Percentiles rank a stretch among this genome's conserved stretches.
These are phyloP conservation scores for Pseudonitzschia delicatissima DNA, from an alignment of 108 stramenopile genomes.

Conservation along the genomic window DNA sequence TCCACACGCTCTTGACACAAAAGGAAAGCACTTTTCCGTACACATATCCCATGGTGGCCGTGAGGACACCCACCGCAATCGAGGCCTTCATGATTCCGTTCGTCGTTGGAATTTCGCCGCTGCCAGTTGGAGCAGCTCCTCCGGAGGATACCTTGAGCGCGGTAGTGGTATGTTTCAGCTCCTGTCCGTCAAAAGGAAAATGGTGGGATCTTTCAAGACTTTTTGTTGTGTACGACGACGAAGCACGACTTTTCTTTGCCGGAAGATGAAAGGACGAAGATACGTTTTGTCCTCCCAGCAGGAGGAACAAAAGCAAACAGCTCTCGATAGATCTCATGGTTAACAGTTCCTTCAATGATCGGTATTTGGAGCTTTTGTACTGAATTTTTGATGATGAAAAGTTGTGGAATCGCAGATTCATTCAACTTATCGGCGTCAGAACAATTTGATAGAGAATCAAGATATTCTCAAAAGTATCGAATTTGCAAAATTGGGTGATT, in stretches of 20 bases:
- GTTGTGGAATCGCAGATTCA: no score
- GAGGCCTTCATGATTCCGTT: constrained; percentile 5
- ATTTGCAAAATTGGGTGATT: no score
- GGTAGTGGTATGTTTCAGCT: no score
- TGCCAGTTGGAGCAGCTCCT: background rate
- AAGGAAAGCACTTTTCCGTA: constrained; percentile 21
- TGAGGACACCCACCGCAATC: constrained; percentile 22
- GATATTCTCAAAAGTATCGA: no score
- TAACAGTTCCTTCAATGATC: background rate
- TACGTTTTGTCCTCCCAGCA: constrained; percentile 5
- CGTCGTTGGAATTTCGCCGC: background rate
- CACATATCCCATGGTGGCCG: constrained; percentile 35
- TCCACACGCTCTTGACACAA: constrained; percentile 18
- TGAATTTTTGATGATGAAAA: no score
- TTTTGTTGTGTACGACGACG: background rate
- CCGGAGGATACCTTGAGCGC: background rate
- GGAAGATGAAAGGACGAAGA: constrained; percentile 8
- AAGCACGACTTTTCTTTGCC: background rate
- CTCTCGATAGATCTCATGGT: no score
- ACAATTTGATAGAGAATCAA: no score
- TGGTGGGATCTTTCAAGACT: background rate
- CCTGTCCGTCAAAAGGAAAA: no score
- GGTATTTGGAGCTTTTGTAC: background rate
- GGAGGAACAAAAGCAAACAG: background rate
- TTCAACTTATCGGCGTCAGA: no score